A percentile compares a stretch with the other conserved stretches of the same genome.
These are phyloP conservation scores for Phaeosphaeria sp. DNA, from an alignment of 2,329 filamentous ascomycete species.

Conservation along the genomic window DNA sequence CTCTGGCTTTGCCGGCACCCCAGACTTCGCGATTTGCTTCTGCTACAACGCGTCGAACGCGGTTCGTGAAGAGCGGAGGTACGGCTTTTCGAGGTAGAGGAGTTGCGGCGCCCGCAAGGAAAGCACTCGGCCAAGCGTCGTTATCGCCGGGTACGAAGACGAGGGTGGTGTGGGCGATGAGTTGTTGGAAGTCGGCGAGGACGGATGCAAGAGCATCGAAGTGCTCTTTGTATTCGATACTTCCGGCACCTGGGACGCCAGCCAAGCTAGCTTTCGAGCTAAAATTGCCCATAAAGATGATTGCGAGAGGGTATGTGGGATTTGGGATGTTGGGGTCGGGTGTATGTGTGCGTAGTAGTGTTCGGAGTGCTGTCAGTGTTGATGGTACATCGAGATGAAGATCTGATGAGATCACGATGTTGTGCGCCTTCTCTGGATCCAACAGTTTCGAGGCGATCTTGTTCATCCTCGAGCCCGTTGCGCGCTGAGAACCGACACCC, in stretches of 20 bases:
- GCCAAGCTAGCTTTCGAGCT: conserved; percentile 63
- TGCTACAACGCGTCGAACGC: conserved; percentile 81
- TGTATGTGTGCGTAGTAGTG: conserved; percentile 77
- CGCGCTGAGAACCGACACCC: conserved; percentile 87
- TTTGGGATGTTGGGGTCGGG: conserved; percentile 57
- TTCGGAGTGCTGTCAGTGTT: conserved; percentile 80
- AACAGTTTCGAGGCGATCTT: conserved; percentile 75
- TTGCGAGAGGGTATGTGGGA: conserved; percentile 73
- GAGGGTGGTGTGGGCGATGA: conserved; percentile 82
- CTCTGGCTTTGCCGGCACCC: conserved; percentile 51
- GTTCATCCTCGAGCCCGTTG: conserved; percentile 82
- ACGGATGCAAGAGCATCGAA: conserved; percentile 87
- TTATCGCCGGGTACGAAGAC: conserved; percentile 96
- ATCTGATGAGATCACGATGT: conserved; percentile 81
- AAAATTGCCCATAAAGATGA: conserved; percentile 89
- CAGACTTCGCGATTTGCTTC: conserved; percentile 74
- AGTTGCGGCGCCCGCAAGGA: conserved; percentile 75
- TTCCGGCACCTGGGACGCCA: conserved; percentile 74
- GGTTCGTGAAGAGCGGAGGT: conserved; percentile 88
- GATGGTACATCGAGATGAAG: conserved; percentile 83
- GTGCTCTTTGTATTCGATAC: conserved; percentile 95
- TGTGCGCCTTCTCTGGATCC: conserved; percentile 47
- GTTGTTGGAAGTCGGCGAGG: conserved; percentile 80
- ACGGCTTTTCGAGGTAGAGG: conserved; percentile 74
- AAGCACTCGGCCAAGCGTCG: conserved; percentile 93